phyloP scores from a whole-genome alignment of 805 yeast species.

The Starmerella etchellsii region DNA sequence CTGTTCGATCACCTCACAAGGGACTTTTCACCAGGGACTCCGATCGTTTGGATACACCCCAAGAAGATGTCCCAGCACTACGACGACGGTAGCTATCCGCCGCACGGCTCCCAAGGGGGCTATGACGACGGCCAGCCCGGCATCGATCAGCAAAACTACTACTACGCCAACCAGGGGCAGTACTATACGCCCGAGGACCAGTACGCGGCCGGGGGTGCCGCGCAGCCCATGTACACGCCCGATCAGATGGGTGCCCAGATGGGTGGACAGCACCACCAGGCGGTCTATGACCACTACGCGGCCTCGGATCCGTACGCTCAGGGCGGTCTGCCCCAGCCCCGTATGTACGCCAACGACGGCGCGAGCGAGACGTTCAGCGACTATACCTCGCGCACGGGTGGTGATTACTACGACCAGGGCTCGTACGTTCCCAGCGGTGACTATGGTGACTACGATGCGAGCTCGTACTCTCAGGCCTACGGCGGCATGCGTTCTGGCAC shows the following conservation, averaged over 20 bases:
- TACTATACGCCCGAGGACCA: constrained; percentile 26
- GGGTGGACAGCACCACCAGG: constrained; percentile 1
- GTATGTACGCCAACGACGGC: constrained; percentile 24
- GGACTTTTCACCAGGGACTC: too few relatives aligned
- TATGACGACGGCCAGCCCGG: constrained; percentile 17
- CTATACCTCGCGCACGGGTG: constrained; percentile 34
- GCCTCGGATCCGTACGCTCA: constrained; percentile 6
- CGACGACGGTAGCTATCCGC: constrained; percentile 12
- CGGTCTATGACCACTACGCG: constrained; percentile 22
- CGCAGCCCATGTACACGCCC: constrained; percentile 4
- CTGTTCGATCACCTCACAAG: too few relatives aligned
- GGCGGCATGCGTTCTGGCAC: constrained; percentile 49
- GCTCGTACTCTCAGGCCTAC: constrained; percentile 37
- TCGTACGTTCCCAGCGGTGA: constrained; percentile 23
- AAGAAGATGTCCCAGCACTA: constrained; percentile 16
- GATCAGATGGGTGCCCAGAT: not conserved
- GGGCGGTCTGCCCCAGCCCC: constrained; percentile 20
- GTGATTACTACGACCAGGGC: constrained; percentile 29
- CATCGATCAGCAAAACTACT: constrained; percentile 28
- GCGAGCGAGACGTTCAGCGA: constrained; percentile 32
- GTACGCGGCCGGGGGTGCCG: constrained; percentile 27
- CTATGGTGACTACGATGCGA: constrained; percentile 25
- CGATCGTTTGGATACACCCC: too few relatives aligned
- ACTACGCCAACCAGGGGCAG: constrained; percentile 23
- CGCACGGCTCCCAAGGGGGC: constrained; percentile 7